Evolutionary conservation across 257 asterid genomes (phyloP), one percentile per base, ranked within the genome.

Genomic region (Gentiana straminea): DNA sequence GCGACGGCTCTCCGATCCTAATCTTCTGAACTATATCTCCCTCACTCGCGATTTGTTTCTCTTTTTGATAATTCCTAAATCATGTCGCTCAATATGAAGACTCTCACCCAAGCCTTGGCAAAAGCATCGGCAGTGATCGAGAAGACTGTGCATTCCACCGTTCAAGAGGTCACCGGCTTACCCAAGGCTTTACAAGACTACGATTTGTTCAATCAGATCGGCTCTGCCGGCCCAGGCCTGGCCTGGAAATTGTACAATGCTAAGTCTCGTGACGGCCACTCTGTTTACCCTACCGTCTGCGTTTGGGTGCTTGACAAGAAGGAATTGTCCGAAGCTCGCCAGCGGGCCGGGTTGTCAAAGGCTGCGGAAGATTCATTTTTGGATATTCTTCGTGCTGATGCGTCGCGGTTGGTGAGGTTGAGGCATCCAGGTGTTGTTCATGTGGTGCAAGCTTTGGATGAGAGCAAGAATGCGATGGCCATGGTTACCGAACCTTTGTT

Each of bases 401-500:
- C 98, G 13, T 57, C 86, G n/a, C 77, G 94, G 33, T 73, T 92
- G 50, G 97, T 92, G 35, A 72, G 98, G 81, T 76, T 92, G 80
- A 80, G 98, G 78, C 98, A 92, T 70, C 98, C 98, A 34, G 98
- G 98, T 35, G 97, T 92, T 48, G 97, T 92, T 37, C 98, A 88
- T 69, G 97, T 92, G 59, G 94, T 92, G 46, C 95, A 85, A 60
- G 95, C 91, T 33, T 73, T 92, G 55, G 98, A 92, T 70, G 97
- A 92, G 89, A 88, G 90, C 67, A 88, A 92, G 79, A 85, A 63
- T 56, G 78, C 89, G 8, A 85, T 92, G 98, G 93, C 97, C 7
- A 85, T 92, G 94, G 98, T 85, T 68, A 88, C 98, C 15, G 98
- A 92, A 64, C 98, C 98, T 5, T 74, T 92, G 57, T 92, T 92